These are phyloP conservation scores for Fusarium fracticaudum DNA, from an alignment of 2,329 filamentous ascomycete species.

Conservation along the genomic window DNA sequence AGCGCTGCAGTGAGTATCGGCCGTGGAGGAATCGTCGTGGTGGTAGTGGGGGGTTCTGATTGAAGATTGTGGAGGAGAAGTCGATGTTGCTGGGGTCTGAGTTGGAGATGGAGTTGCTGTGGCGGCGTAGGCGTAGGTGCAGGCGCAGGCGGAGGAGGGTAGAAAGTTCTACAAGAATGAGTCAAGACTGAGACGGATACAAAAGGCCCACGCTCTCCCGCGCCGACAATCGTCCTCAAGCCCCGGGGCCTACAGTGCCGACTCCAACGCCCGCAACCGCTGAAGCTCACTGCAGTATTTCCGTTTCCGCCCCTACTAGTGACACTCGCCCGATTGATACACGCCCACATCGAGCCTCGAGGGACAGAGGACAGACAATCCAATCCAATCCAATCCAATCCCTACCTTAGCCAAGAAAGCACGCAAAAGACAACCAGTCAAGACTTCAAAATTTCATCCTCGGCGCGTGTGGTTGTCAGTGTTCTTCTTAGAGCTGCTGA, in stretches of 20 bases:
- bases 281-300: slow-evolving; percentile 25
- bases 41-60: slow-evolving; percentile 28
- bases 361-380: slow-evolving; percentile 1
- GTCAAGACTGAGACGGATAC: slow-evolving; percentile 51
- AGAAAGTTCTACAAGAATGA: slow-evolving; percentile 59
- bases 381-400: background rate
- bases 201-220: slow-evolving; percentile 46
- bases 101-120: slow-evolving; percentile 31
- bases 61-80: slow-evolving; percentile 34
- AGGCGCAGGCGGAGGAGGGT: slow-evolving; percentile 37
- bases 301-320: slow-evolving; percentile 43
- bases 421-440: slow-evolving; percentile 13
- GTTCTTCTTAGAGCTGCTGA: slow-evolving; percentile 19
- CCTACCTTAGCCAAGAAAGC: background rate
- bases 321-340: slow-evolving; percentile 32
- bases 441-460: slow-evolving; percentile 16
- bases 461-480: slow-evolving; percentile 23
- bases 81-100: slow-evolving; percentile 22
- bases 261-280: slow-evolving; percentile 32
- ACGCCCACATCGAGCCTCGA: slow-evolving; percentile 31
- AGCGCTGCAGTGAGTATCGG: slow-evolving; percentile 8
- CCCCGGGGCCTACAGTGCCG: slow-evolving; percentile 32
- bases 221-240: slow-evolving; percentile 26
- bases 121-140: slow-evolving; percentile 17
- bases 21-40: slow-evolving; percentile 29